Percentiles rank a stretch among this genome's conserved stretches.
Conservation (phyloP, 768 basidiomycete genomes). For the Russula brevipes region DNA sequence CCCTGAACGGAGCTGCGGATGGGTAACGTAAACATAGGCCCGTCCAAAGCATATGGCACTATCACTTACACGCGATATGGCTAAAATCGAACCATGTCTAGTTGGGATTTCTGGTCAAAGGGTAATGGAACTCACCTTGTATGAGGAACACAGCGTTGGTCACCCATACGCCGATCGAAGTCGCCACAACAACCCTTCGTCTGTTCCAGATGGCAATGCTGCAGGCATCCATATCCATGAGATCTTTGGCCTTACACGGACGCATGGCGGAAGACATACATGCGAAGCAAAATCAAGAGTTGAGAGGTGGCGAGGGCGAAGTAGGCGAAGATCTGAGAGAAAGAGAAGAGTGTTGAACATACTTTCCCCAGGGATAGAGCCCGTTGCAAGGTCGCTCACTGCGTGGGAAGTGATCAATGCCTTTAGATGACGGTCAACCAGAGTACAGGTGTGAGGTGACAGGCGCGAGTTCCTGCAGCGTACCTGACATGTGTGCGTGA, state of each 20-base stretch:
- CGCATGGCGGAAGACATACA: not conserved
- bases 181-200: not conserved
- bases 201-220: not conserved
- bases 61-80: too few relatives aligned
- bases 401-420: not conserved
- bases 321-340: not conserved
- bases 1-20: too few relatives aligned
- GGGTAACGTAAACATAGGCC: too few relatives aligned
- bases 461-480: not conserved
- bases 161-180: not conserved
- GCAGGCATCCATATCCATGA: too few relatives aligned
- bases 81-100: too few relatives aligned
- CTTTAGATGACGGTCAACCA: not conserved
- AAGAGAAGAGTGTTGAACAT: not conserved
- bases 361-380: too few relatives aligned
- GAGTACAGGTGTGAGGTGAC: not conserved
- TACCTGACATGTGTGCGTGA: not conserved
- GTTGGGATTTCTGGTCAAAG: not conserved
- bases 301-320: not conserved
- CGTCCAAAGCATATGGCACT: too few relatives aligned
- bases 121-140: too few relatives aligned
- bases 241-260: not conserved
- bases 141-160: too few relatives aligned
- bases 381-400: not conserved
- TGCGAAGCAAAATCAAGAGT: not conserved